Base-by-base conservation (phyloP, 2,329 filamentous ascomycete genomes). In the Cryphonectria carpinicola region DNA sequence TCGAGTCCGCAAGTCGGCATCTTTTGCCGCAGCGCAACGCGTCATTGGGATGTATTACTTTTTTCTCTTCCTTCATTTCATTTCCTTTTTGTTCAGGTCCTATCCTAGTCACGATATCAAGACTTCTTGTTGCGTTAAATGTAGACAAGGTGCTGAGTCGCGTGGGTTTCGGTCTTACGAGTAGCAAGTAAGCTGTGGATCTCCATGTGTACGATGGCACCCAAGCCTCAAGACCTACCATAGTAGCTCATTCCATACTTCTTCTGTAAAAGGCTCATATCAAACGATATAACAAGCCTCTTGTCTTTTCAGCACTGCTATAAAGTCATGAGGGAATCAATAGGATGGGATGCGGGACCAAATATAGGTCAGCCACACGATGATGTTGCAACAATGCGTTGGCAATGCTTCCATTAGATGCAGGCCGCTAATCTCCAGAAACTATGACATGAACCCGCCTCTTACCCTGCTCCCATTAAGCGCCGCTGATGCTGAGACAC, bases 1-100 rank as follows among this genome's bases (percentile, higher is more conserved):
- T 73, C 72, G 66, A 73, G 70, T 72, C 70, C 69, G 69, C 65
- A 65, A 69, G 69, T 64, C 60, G 72, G 70, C 70, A 70, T 37
- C 5, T 19, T 41, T 39, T 61, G 58, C 46, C 8, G 22, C 46
- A 49, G 22, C 19, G 46, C 22, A 11, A 11, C 37, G 11, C 10
- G 37, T 37, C 7, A 1, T 37, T 4, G 37, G 4, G 10, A 17
- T 32, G 1, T 32, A 6, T 5, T 4, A 3, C 11, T 22, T 61
- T 39, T 4, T 61, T 61, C 58, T 35, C 17, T 17, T 37, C 5
- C 8, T 37, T 10, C 35, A 1, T 37, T 10, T 37, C 6, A 10
- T 37, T 37, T 37, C 37, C 5, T 39, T 63, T 43, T 41, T 46
- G 61, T 10, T 10, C 14, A 32, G 2, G 17, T 22, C 32, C 19